phyloP scores from a whole-genome alignment of 805 yeast species.

The Lachancea mirantina region DNA sequence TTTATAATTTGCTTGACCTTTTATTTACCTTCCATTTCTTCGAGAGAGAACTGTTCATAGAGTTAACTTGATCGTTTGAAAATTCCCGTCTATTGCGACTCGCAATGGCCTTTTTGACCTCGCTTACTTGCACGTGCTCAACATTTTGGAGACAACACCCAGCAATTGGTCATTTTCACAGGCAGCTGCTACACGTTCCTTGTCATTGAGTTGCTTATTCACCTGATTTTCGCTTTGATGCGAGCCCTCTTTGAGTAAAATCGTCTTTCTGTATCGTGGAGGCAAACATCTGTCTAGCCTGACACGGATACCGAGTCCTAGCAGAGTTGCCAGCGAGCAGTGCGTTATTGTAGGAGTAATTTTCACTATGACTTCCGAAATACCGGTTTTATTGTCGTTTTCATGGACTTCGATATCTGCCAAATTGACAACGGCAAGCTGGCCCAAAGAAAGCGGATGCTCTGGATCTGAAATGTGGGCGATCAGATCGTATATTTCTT shows the following conservation, averaged over 20 bases:
- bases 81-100: too few relatives aligned
- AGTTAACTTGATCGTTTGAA: too few relatives aligned
- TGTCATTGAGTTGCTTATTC: conserved; percentile 92
- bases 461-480: conserved; percentile 93
- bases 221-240: conserved; percentile 96
- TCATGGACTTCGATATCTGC: conserved; percentile 69
- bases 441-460: conserved; percentile 92
- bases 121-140: conserved; percentile 59
- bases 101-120: too few relatives aligned
- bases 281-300: conserved; percentile 86
- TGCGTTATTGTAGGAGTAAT: conserved; percentile 98
- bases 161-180: conserved; percentile 92
- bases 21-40: too few relatives aligned
- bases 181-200: conserved; percentile 97
- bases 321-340: conserved; percentile 91
- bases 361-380: conserved; percentile 69
- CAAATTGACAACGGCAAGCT: conserved; percentile 84
- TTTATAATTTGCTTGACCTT: too few relatives aligned
- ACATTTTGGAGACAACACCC: conserved; percentile 87
- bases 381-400: conserved; percentile 42
- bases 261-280: conserved; percentile 69
- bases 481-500: conserved; percentile 82
- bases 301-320: conserved; percentile 91
- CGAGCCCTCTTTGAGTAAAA: conserved; percentile 79
- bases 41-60: too few relatives aligned